A percentile compares a stretch with the other conserved stretches of the same genome.
phyloP scores from a whole-genome alignment of 2,329 filamentous ascomycete species.

The Trichoderma atroviride region DNA sequence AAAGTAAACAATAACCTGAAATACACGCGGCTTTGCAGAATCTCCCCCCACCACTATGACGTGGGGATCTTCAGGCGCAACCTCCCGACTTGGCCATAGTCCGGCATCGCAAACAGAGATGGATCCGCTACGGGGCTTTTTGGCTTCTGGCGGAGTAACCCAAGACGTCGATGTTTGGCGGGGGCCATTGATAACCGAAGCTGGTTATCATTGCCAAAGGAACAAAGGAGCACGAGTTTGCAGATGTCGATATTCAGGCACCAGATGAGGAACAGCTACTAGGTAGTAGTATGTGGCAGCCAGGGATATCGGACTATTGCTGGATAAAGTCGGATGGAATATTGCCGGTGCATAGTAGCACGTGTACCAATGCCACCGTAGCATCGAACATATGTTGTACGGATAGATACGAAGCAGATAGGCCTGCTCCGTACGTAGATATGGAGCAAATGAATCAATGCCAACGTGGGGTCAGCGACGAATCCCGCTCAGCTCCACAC shows the following conservation, averaged over 20 bases:
- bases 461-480: not conserved
- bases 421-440: not conserved
- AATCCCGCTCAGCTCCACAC: constrained; percentile 12
- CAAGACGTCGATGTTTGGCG: not conserved
- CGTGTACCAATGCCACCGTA: not conserved
- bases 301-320: not conserved
- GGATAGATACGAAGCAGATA: not conserved
- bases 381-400: not conserved
- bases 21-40: not conserved
- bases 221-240: not conserved
- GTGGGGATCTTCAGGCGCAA: constrained; percentile 21
- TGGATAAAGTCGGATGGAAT: not conserved
- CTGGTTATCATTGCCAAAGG: not conserved
- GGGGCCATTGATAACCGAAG: not conserved
- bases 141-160: constrained; percentile 9
- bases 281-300: not conserved
- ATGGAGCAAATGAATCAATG: not conserved
- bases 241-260: not conserved
- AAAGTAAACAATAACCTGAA: not conserved
- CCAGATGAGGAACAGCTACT: not conserved
- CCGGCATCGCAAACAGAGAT: constrained; percentile 6
- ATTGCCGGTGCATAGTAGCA: not conserved
- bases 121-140: constrained; percentile 16
- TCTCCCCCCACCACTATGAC: constrained; percentile 19
- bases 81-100: not conserved